These are phyloP conservation scores for Guillardia theta DNA, from an alignment of 78 protist species.

Conservation along the genomic window DNA sequence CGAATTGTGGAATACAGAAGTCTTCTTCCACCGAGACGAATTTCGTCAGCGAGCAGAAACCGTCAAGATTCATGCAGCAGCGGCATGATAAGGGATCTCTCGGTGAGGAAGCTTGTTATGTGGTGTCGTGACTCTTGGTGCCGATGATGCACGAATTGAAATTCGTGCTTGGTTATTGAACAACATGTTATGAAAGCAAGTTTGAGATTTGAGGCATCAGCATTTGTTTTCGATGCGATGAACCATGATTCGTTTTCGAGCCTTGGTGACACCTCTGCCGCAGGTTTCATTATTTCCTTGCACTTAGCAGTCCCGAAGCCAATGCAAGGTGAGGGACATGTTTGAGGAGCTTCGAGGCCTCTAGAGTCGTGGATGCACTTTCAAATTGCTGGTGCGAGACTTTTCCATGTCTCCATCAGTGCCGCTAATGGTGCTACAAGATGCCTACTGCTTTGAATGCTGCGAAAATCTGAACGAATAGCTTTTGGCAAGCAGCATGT, in stretches of 20 bases:
- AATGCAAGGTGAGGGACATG: neutral
- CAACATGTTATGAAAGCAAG: neutral
- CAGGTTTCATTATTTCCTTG: neutral
- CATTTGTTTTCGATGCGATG: neutral
- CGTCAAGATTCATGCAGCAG: neutral
- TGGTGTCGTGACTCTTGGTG: neutral
- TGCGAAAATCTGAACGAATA: neutral
- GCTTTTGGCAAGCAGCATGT: neutral
- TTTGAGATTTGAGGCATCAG: neutral
- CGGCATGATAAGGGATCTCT: neutral
- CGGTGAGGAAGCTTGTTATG: neutral
- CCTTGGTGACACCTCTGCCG: neutral
- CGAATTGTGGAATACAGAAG: neutral
- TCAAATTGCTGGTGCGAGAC: constrained; percentile 8
- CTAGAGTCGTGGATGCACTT: neutral
- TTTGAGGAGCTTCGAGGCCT: neutral
- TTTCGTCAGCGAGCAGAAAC: neutral
- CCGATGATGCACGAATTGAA: neutral
- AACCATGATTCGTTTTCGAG: neutral
- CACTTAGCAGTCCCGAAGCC: neutral
- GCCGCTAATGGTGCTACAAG: constrained; percentile 6
- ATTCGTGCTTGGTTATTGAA: constrained; percentile 30
- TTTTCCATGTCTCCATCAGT: neutral
- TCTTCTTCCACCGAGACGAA: neutral
- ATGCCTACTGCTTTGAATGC: neutral